Base-by-base conservation (phyloP, 768 basidiomycete species). In the Russula virescens region DNA sequence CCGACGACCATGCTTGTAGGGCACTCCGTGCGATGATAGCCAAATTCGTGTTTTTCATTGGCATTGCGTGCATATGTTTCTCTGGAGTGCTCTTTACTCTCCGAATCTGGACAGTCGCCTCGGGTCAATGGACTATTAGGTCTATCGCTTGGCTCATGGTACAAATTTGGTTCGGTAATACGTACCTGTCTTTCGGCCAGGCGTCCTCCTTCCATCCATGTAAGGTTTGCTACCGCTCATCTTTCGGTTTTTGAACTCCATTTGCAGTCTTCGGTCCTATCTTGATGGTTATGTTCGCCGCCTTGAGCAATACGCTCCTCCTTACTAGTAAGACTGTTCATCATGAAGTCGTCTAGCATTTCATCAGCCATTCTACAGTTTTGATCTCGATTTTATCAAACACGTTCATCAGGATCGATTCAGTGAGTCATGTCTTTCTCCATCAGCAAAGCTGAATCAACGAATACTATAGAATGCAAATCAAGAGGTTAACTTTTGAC, bases 351-450 rank as follows among this genome's bases (percentile, higher is more conserved):
- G 25, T 76, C 7, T 26, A 42, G 5, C 40, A 50, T 46, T 38
- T 11, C 5, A 57, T 42, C 55, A 43, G 38, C 40, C 21, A 26
- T 2, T 10, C 21, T 8, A 7, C 2, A 79, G 77, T 95, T 70
- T 79, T 96, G 50, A 94, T 96, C 63, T 94, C 91, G 9, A 91
- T 95, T 51, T 75, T 97, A 35, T 94, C 93, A 5, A 94, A 94
- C 71, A 94, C 92, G 0, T 93, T 92, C 62, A 89, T 90, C 2
- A 78, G 82, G 54, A 94, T 82, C 62, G 88, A 87, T 73, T 81
- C 78, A 18, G 83, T 83, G 60, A 57, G 81, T 72, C 34, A 35
- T 47, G 45, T 47, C 25, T 55, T 35, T 8, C 40, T 26, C 26
- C 10, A 1, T 18, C 11, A 59, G 9, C 31, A 16, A 42, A 42